phyloP scores from a whole-genome alignment of 164 flowering plant genomes.

The Sextonia rubra region DNA sequence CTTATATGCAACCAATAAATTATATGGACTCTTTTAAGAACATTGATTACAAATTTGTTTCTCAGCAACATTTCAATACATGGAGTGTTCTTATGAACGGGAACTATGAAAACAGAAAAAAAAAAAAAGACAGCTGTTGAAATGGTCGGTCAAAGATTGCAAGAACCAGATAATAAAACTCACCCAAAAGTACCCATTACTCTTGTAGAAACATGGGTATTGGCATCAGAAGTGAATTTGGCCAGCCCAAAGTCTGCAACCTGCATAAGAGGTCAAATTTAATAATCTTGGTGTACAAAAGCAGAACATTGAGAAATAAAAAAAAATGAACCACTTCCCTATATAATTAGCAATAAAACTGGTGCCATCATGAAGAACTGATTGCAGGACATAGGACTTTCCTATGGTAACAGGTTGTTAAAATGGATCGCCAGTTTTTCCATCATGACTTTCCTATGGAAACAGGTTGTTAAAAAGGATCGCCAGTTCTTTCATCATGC shows the following conservation, averaged over 20 bases:
- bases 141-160: not conserved
- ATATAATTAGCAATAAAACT: not conserved
- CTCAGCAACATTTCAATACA: too few species aligned
- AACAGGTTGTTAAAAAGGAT: too few species aligned
- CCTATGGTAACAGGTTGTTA: too few species aligned
- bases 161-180: conserved; percentile 8
- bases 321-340: not conserved
- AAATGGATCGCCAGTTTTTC: too few species aligned
- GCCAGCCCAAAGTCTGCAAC: conserved; percentile 99
- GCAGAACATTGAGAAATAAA: not conserved
- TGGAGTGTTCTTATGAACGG: too few species aligned
- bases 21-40: too few species aligned
- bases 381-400: not conserved
- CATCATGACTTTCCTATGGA: too few species aligned
- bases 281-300: not conserved
- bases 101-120: too few species aligned
- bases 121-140: not conserved
- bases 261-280: conserved; percentile 31
- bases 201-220: conserved; percentile 92
- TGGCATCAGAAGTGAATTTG: conserved; percentile 67
- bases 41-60: too few species aligned
- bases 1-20: too few species aligned
- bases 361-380: not conserved
- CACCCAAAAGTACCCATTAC: conserved; percentile 99
- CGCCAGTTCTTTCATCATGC: too few species aligned